Evolutionary conservation across 2,329 filamentous ascomycete species (phyloP).

Genomic region (Graphiopsis chlorocephala): DNA sequence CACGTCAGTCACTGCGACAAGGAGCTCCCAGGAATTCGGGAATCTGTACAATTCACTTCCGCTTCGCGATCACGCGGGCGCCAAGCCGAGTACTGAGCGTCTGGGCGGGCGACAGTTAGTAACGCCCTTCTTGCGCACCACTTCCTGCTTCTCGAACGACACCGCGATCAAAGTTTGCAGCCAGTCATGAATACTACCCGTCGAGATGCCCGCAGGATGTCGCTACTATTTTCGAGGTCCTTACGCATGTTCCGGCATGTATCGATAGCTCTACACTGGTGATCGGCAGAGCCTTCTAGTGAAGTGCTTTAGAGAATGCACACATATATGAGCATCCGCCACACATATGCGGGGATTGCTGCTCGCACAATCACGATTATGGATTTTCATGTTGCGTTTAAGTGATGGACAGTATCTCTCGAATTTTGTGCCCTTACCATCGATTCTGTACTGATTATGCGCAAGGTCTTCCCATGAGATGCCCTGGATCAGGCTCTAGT

Average conservation of each 20-base stretch:
- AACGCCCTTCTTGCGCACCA: background rate
- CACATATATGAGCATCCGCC: too few species aligned
- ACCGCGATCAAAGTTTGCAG: background rate
- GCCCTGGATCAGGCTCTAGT: background rate
- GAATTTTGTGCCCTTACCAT: background rate
- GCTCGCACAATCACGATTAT: background rate
- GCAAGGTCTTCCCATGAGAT: background rate
- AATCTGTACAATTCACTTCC: background rate
- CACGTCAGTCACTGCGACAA: background rate
- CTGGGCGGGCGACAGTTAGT: background rate
- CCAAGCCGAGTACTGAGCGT: background rate
- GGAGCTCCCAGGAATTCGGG: background rate
- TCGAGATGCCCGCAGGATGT: background rate
- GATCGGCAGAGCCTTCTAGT: background rate
- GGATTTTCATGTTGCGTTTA: background rate
- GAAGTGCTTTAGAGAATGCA: background rate
- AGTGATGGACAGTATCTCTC: background rate
- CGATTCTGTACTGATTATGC: background rate
- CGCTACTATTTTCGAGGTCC: background rate
- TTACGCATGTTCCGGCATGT: background rate
- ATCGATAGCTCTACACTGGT: background rate
- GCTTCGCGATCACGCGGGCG: background rate
- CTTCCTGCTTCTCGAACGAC: background rate
- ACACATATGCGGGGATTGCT: background rate
- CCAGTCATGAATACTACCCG: background rate